These are phyloP conservation scores for Yarrowia porcina DNA, from an alignment of 805 yeast genomes.

Conservation along the genomic window DNA sequence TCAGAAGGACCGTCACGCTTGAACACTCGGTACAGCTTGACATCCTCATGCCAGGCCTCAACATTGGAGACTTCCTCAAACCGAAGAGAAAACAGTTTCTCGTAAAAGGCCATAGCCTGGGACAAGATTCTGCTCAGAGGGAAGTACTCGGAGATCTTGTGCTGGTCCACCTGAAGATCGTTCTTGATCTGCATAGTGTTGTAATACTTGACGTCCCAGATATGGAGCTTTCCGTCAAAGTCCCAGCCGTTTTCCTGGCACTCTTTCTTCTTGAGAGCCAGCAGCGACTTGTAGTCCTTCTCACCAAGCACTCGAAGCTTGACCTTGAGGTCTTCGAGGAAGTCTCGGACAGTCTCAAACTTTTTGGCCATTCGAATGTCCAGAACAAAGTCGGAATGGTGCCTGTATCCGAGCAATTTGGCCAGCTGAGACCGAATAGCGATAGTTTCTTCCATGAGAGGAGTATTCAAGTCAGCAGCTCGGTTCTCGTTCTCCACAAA, in stretches of 20 bases:
- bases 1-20: conserved; percentile 52
- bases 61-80: conserved; percentile 51
- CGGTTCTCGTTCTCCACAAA: conserved; percentile 67
- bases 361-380: conserved; percentile 80
- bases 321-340: conserved; percentile 57
- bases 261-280: conserved; percentile 53
- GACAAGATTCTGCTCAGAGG: conserved; percentile 65
- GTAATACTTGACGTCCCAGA: conserved; percentile 75
- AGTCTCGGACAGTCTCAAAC: conserved; percentile 55
- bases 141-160: conserved; percentile 70
- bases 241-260: conserved; percentile 45
- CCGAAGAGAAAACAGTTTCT: conserved; percentile 62
- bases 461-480: conserved; percentile 57
- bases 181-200: conserved; percentile 62
- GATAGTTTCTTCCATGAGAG: conserved; percentile 57
- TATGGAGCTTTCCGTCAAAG: conserved; percentile 44
- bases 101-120: conserved; percentile 71
- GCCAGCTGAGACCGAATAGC: conserved; percentile 62
- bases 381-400: conserved; percentile 65
- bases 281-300: conserved; percentile 50
- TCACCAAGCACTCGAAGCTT: conserved; percentile 60
- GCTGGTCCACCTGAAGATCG: conserved; percentile 68
- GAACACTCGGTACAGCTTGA: conserved; percentile 64
- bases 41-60: conserved; percentile 74
- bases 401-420: conserved; percentile 58